These are phyloP conservation scores for Abrus pulchellus DNA, from an alignment of 306 rosid genomes.

Conservation along the genomic window DNA sequence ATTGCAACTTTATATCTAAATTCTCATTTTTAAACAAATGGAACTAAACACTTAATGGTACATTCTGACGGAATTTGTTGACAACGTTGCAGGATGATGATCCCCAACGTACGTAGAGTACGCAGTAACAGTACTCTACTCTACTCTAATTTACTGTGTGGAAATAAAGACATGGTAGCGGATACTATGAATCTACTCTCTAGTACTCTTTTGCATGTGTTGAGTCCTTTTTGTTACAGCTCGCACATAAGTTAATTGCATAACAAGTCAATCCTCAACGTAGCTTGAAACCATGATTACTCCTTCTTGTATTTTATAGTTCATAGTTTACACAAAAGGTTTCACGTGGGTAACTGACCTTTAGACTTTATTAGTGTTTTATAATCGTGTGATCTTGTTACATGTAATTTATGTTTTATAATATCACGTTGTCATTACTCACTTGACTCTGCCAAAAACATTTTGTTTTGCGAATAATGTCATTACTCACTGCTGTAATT, in stretches of 20 bases:
- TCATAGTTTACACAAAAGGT: slow-evolving; percentile 16
- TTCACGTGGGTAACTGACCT: slow-evolving; percentile 25
- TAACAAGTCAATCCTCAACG: slow-evolving; percentile 37
- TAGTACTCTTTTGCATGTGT: slow-evolving; percentile 39
- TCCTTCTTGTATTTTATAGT: slow-evolving; percentile 3
- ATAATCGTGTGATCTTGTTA: slow-evolving; percentile 27
- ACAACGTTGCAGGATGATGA: slow-evolving; percentile 42
- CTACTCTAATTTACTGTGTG: slow-evolving; percentile 22
- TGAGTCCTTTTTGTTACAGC: slow-evolving; percentile 53
- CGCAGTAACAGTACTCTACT: slow-evolving; percentile 1
- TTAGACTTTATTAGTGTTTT: slow-evolving; percentile 25
- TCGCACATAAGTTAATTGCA: slow-evolving; percentile 34
- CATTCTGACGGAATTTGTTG: not conserved
- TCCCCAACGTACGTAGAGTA: not conserved
- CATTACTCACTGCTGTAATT: too few relatives aligned
- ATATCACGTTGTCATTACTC: too few relatives aligned
- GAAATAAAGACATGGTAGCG: slow-evolving; percentile 47
- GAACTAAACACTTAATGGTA: not conserved
- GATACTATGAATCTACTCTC: slow-evolving; percentile 5
- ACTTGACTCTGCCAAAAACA: too few relatives aligned
- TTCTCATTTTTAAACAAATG: not conserved
- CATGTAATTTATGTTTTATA: slow-evolving; percentile 4
- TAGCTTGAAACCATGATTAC: slow-evolving; percentile 41
- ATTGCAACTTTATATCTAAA: slow-evolving; percentile 11
- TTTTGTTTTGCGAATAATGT: too few relatives aligned